Percentiles rank a stretch among this genome's conserved stretches.
Evolutionary conservation across 2,329 filamentous ascomycete species (phyloP).

Genomic region (Fusarium scirpi): DNA sequence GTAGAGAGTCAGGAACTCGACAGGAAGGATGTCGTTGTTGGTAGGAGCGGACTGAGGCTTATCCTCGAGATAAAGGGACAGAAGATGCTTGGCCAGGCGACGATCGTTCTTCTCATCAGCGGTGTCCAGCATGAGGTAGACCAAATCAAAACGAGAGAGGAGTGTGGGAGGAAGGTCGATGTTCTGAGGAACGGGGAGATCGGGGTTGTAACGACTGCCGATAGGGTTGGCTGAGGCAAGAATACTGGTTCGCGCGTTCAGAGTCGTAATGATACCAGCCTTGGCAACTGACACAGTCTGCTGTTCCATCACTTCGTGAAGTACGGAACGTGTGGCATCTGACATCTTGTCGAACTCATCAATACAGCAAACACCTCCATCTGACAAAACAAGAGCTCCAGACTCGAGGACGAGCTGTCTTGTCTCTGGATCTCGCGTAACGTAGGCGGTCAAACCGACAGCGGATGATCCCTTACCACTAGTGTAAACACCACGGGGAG

Average conservation of each 20-base stretch:
- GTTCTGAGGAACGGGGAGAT: constrained; percentile 95
- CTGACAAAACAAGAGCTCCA: constrained; percentile 81
- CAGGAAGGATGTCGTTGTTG: constrained; percentile 82
- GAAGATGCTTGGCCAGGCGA: constrained; percentile 88
- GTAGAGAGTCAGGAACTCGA: constrained; percentile 96
- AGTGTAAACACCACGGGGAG: constrained; percentile 86
- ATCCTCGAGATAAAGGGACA: constrained; percentile 97
- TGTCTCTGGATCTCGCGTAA: constrained; percentile 83
- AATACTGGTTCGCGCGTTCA: constrained; percentile 96
- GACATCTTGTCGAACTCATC: constrained; percentile 92
- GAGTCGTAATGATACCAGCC: constrained; percentile 94
- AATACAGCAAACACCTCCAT: constrained; percentile 86
- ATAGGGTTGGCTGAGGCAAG: constrained; percentile 98
- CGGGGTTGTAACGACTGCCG: constrained; percentile 96
- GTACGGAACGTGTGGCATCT: constrained; percentile 80
- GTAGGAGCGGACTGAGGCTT: constrained; percentile 85
- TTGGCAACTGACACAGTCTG: constrained; percentile 88
- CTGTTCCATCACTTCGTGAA: constrained; percentile 91
- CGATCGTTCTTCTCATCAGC: constrained; percentile 92
- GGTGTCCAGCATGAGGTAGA: constrained; percentile 95
- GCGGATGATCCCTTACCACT: constrained; percentile 85
- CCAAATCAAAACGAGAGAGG: constrained; percentile 94
- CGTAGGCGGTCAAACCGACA: constrained; percentile 83
- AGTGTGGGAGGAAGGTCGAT: constrained; percentile 97
- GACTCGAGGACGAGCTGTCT: constrained; percentile 84